Evolutionary conservation across 2,329 filamentous ascomycete species (phyloP).

Genomic region (Colletotrichum caudatum): DNA sequence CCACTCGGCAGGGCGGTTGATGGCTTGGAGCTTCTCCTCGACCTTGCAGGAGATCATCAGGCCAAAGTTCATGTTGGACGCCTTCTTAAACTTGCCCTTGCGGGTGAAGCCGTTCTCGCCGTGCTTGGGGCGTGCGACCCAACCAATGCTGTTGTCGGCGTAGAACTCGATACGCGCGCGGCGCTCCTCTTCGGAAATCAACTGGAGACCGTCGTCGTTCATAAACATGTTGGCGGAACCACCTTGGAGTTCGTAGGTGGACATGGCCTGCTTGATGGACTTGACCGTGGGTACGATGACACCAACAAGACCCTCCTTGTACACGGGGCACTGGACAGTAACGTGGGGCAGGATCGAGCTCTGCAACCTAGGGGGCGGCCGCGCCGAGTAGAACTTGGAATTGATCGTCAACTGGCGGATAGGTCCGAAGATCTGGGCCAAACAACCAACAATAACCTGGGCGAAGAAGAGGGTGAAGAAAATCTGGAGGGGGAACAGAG

Average conservation of each 20-base stretch:
- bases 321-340: slow-evolving; percentile 88
- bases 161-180: slow-evolving; percentile 75
- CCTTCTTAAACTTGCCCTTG: slow-evolving; percentile 77
- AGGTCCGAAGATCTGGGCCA: slow-evolving; percentile 82
- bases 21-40: slow-evolving; percentile 73
- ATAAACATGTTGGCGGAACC: slow-evolving; percentile 84
- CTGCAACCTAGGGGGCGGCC: slow-evolving; percentile 72
- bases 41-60: slow-evolving; percentile 77
- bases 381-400: slow-evolving; percentile 85
- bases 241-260: slow-evolving; percentile 80
- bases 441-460: slow-evolving; percentile 80
- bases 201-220: slow-evolving; percentile 80
- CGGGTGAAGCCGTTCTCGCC: slow-evolving; percentile 72
- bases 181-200: slow-evolving; percentile 72
- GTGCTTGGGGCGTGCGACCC: slow-evolving; percentile 74
- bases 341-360: slow-evolving; percentile 73
- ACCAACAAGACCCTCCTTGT: slow-evolving; percentile 82
- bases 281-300: slow-evolving; percentile 84
- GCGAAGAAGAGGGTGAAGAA: slow-evolving; percentile 88
- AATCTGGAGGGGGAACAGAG: slow-evolving; percentile 76
- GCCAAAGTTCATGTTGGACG: slow-evolving; percentile 79
- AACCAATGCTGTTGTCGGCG: slow-evolving; percentile 76
- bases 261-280: slow-evolving; percentile 82
- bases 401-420: slow-evolving; percentile 79
- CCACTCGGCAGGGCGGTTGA: slow-evolving; percentile 72